Evolutionary conservation across 1,284 basidiomycete species (phyloP), one percentile per base, ranked within the genome.

Genomic region (Irpex sp.): DNA sequence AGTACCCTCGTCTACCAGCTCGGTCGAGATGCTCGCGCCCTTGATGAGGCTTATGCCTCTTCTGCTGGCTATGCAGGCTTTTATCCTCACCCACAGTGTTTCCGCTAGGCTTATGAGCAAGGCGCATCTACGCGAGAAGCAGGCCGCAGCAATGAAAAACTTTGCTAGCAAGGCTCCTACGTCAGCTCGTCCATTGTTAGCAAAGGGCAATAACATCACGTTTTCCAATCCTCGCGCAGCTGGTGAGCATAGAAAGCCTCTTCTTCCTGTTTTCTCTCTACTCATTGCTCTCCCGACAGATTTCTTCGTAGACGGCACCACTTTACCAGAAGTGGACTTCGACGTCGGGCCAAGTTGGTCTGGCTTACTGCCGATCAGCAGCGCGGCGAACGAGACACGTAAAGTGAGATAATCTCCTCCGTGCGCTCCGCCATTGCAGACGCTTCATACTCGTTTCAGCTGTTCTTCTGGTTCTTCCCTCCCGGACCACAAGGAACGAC

Each of bases 381-480:
- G 74, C 21, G 75, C 79, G 21, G 57, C 80, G 3, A 80, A 88
- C 54, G 90, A 91, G 73, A 88, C 85, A 4, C 81, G 88, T 44
- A 80, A 93, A 81, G 88, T 87, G 65, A 19, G 72, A 55, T 36
- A 38, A 37, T 36, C 47, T n/a, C 31, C 13, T 48, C 19, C 44
- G 15, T 49, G 44, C 49, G 55, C 15, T 55, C 37, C 36, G 59
- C 4, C 38, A 61, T 34, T 34, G 4, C 21, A 57, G 49, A 36
- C n/a, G 59, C 40, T 36, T 44, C 11, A 47, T 47, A 52, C 37
- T 60, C 21, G 21, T 26, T 17, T 58, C 9, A 93, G 87, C 79
- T 93, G 7, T 94, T 90, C 80, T 94, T 94, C 77, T 94, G 92
- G 93, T 89, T 92, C 75, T 93, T 92, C 77, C 92, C 92, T 51